Evolutionary conservation across 2,329 filamentous ascomycete genomes (phyloP).

Genomic region (Geosmithia flava): DNA sequence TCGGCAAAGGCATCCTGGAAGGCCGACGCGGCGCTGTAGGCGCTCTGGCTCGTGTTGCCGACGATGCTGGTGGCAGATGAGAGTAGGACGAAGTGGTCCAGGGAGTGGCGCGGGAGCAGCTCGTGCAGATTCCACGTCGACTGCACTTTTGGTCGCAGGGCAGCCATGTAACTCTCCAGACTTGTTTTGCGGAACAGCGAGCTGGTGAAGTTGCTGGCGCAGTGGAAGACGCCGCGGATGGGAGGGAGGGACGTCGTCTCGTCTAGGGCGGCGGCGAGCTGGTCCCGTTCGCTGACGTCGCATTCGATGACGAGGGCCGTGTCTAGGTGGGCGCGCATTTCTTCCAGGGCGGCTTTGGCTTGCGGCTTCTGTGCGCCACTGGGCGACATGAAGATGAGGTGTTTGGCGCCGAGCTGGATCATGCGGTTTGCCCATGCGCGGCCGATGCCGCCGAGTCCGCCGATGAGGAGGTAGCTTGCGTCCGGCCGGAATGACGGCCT

Average conservation of each 20-base stretch:
- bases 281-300: not conserved
- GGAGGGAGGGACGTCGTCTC: slow-evolving; percentile 4
- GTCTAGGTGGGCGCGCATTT: not conserved
- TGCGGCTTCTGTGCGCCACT: slow-evolving; percentile 12
- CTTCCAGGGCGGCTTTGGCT: not conserved
- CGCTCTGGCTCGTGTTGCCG: slow-evolving; percentile 18
- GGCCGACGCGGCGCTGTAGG: slow-evolving; percentile 15
- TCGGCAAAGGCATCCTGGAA: slow-evolving; percentile 20
- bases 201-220: slow-evolving; percentile 7
- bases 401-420: slow-evolving; percentile 31
- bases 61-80: slow-evolving; percentile 18
- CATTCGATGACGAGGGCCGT: not conserved
- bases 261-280: not conserved
- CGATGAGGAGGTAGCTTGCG: slow-evolving; percentile 9
- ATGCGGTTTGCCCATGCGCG: slow-evolving; percentile 31
- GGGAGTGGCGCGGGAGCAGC: slow-evolving; percentile 7
- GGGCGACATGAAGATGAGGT: slow-evolving; percentile 35
- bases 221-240: slow-evolving; percentile 12
- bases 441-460: slow-evolving; percentile 10
- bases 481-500: slow-evolving; percentile 2
- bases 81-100: slow-evolving; percentile 31
- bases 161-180: slow-evolving; percentile 9
- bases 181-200: slow-evolving; percentile 11
- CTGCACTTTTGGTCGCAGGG: slow-evolving; percentile 18
- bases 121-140: slow-evolving; percentile 27